These are phyloP conservation scores for Hamamelis virginiana DNA, from an alignment of 164 flowering plant species.

Conservation along the genomic window DNA sequence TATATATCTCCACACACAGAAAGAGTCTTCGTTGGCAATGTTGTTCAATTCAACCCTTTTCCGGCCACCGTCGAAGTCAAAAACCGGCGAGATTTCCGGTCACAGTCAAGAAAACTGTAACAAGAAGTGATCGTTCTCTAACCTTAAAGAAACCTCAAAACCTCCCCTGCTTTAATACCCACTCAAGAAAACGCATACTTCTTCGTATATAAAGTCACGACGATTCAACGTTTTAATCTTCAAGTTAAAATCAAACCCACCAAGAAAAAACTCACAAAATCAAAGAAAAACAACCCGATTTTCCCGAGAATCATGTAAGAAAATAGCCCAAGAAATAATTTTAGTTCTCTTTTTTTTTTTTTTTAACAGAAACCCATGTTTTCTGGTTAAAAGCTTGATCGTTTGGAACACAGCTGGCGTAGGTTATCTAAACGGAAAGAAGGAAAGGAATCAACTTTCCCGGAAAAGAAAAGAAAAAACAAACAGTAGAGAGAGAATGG, in stretches of 20 bases:
- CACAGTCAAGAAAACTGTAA: neutral
- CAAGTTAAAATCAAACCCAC: conserved; percentile 22
- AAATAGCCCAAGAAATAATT: neutral
- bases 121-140: conserved; percentile 5
- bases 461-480: conserved; percentile 1
- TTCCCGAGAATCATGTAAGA: neutral
- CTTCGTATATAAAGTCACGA: too few species aligned
- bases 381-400: conserved; percentile 4
- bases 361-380: conserved; percentile 18
- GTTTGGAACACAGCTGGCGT: too few species aligned
- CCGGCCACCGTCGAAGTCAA: neutral
- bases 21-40: conserved; percentile 20
- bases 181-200: conserved; percentile 8
- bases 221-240: conserved; percentile 9
- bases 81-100: neutral
- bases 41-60: neutral
- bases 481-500: neutral
- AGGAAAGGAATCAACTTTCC: conserved; percentile 19
- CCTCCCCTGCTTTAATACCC: conserved; percentile 17
- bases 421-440: neutral
- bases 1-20: neutral
- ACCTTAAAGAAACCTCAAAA: conserved; percentile 29
- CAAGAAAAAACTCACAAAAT: neutral
- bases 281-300: neutral
- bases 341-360: too few species aligned